These are phyloP conservation scores for Penicillium canescens DNA, from an alignment of 495 filamentous ascomycete genomes.

Conservation along the genomic window DNA sequence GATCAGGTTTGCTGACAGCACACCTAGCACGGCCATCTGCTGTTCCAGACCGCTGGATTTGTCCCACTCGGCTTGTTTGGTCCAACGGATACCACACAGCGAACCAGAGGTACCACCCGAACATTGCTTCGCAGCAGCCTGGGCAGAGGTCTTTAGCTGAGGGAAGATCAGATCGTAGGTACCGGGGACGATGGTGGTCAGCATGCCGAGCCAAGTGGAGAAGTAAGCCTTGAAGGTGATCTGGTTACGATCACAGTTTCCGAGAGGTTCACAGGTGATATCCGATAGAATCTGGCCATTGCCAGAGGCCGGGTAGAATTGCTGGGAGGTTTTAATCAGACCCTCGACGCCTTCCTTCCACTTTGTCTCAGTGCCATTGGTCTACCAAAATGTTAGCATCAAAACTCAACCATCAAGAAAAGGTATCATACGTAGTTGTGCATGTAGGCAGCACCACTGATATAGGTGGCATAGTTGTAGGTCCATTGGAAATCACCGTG, in stretches of 20 bases:
- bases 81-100: conserved; percentile 54
- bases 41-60: conserved; percentile 52
- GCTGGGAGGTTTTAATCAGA: conserved; percentile 47
- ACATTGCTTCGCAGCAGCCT: conserved; percentile 63
- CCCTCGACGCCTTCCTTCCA: conserved; percentile 62
- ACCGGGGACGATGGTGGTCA: conserved; percentile 65
- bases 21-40: conserved; percentile 60
- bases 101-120: conserved; percentile 50
- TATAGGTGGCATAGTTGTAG: conserved; percentile 73
- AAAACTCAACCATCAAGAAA: neutral
- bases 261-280: conserved; percentile 65
- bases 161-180: conserved; percentile 57
- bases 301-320: conserved; percentile 55
- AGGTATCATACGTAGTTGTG: conserved; percentile 60
- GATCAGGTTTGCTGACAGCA: conserved; percentile 56
- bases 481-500: conserved; percentile 69
- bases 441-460: conserved; percentile 75
- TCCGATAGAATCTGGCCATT: conserved; percentile 60
- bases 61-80: conserved; percentile 41
- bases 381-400: conserved; percentile 31
- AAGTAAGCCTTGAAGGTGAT: conserved; percentile 76
- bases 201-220: conserved; percentile 66
- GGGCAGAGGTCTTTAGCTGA: conserved; percentile 54
- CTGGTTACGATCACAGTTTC: conserved; percentile 70
- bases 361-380: conserved; percentile 33